Conservation (phyloP, 352 stramenopile genomes). For the Globisporangium perplexum region DNA sequence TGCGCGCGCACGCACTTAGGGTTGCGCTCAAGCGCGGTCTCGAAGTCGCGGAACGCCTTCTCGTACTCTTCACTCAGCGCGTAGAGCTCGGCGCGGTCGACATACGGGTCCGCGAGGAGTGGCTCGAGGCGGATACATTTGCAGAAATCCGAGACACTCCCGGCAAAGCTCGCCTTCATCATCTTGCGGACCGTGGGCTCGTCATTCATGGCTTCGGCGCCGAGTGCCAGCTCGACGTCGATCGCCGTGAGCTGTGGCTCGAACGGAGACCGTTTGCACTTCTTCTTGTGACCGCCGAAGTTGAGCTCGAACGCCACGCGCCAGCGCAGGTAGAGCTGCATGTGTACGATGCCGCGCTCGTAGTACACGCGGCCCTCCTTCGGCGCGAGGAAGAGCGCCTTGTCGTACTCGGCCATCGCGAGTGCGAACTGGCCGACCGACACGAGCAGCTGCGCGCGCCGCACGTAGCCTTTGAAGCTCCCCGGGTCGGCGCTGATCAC, state of each 20-base stretch:
- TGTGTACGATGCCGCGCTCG: slow-evolving; percentile 64
- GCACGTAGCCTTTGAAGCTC: slow-evolving; percentile 59
- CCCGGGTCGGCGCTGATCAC: slow-evolving; percentile 55
- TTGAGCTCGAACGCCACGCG: slow-evolving; percentile 44
- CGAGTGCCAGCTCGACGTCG: slow-evolving; percentile 42
- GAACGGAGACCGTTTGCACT: slow-evolving; percentile 29
- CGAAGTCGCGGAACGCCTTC: slow-evolving; percentile 55
- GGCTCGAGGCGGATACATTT: slow-evolving; percentile 62
- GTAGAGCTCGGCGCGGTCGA: slow-evolving; percentile 68
- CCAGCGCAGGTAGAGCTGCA: slow-evolving; percentile 67
- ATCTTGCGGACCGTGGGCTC: slow-evolving; percentile 33
- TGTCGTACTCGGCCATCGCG: slow-evolving; percentile 63
- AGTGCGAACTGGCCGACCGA: slow-evolving; percentile 33
- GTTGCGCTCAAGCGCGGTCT: slow-evolving; percentile 42
- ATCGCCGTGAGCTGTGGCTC: slow-evolving; percentile 28
- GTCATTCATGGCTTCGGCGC: slow-evolving; percentile 42
- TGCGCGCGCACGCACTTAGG: slow-evolving; percentile 43
- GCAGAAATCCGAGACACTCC: slow-evolving; percentile 52
- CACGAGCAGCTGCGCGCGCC: slow-evolving; percentile 58
- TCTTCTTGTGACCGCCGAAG: slow-evolving; percentile 17
- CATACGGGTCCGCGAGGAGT: slow-evolving; percentile 44
- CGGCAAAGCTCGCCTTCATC: slow-evolving; percentile 45
- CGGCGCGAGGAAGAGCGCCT: slow-evolving; percentile 43
- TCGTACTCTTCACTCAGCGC: slow-evolving; percentile 54
- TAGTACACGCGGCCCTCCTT: slow-evolving; percentile 64